A percentile compares a stretch with the other conserved stretches of the same genome.
Conservation (phyloP, 2,329 filamentous ascomycete genomes). For the Aspergillus novoparasiticus region DNA sequence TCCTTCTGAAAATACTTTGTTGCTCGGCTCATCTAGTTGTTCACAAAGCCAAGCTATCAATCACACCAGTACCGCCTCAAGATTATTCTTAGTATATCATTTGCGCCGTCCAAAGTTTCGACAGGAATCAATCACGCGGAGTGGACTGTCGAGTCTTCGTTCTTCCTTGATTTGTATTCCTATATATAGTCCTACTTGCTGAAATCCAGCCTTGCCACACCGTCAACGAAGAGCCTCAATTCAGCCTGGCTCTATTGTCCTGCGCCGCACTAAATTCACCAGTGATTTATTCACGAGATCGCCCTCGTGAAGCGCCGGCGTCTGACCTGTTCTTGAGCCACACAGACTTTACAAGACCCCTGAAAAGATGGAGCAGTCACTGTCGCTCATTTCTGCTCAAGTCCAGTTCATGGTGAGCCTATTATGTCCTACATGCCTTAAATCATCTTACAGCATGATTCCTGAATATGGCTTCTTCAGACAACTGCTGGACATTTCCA, state of each 20-base stretch:
- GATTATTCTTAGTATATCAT: neutral
- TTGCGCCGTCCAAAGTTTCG: neutral
- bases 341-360: neutral
- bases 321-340: neutral
- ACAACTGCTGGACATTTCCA: neutral
- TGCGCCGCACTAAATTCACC: neutral
- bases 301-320: neutral
- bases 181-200: neutral
- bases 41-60: conserved; percentile 2
- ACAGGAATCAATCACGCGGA: neutral
- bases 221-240: neutral
- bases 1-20: conserved; percentile 4
- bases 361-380: conserved; percentile 30
- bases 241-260: neutral
- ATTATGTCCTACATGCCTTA: neutral
- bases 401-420: conserved; percentile 35
- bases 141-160: neutral
- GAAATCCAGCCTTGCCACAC: neutral
- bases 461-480: neutral
- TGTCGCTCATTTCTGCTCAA: conserved; percentile 34
- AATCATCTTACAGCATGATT: neutral
- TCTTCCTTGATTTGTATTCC: neutral
- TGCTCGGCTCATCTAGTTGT: neutral
- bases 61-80: neutral
- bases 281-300: neutral